Base-by-base conservation (phyloP, 2,329 filamentous ascomycete species). In the Colletotrichum sp. region DNA sequence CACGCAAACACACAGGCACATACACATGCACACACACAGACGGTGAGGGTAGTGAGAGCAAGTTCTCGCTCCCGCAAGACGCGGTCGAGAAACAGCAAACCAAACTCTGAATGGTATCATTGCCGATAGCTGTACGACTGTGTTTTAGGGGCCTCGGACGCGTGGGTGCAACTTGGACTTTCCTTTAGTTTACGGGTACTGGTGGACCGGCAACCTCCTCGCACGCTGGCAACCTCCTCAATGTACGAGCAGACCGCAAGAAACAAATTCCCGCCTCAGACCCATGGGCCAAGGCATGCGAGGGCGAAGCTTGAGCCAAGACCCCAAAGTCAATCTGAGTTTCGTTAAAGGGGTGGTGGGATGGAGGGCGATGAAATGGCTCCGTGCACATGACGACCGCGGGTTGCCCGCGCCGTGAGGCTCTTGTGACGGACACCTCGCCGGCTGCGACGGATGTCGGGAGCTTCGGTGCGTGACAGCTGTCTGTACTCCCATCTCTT, bases 271-370 rank as follows among this genome's bases (percentile, higher is more conserved):
- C 55, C 62, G 38, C 62, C 16, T 75, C 72, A 72, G 69, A 67
- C 28, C 67, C 61, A 24, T 15, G 24, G 61, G 69, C 38, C 69
- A 72, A 58, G 55, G n/a, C 52, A 43, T 75, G 73, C 69, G 56
- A 67, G 38, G 73, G 32, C 56, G 34, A 72, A 75, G 69, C 73
- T 72, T 75, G 62, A 68, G 69, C 73, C 62, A 67, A 67, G 34
- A 30, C 65, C 55, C 62, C 69, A 68, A 75, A 72, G 73, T 72
- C 73, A 68, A 75, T 67, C 56, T 75, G 38, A 43, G 56, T 72
- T 58, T 43, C 26, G 52, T 67, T 61, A 16, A 60, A 32, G 62
- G 61, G 34, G 55, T 60, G 52, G 62, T 26, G 32, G 58, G 32
- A 43, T 60, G 61, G 69, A 48, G 13, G 64, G 64, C 13, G 55